A percentile compares a stretch with the other conserved stretches of the same genome.
These are phyloP conservation scores for Stemphylium beticola DNA, from an alignment of 2,329 filamentous ascomycete species.

Conservation along the genomic window DNA sequence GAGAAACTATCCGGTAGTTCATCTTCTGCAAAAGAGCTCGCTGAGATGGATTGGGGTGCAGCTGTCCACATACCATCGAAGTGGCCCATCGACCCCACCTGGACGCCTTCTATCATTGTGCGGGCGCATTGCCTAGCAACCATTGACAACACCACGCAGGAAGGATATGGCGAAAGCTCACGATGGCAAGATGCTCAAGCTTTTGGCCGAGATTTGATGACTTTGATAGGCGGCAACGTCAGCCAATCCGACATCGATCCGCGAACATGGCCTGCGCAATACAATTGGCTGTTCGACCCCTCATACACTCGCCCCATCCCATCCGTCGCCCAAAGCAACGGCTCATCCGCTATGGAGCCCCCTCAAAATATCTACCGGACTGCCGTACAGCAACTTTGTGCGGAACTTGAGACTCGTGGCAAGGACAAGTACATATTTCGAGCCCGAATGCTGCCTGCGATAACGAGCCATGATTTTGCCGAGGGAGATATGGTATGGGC, in stretches of 20 bases:
- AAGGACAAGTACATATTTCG: conserved; percentile 13
- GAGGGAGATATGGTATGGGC: conserved; percentile 19
- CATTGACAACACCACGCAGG: conserved; percentile 7
- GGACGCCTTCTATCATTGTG: conserved; percentile 2
- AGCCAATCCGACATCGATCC: background rate
- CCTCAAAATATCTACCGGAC: background rate
- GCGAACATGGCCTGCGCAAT: conserved; percentile 10
- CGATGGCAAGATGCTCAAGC: conserved; percentile 5
- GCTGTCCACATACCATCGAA: conserved; percentile 6
- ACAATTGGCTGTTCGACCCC: conserved; percentile 13
- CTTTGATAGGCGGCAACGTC: background rate
- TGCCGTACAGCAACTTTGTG: conserved; percentile 9
- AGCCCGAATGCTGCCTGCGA: conserved; percentile 11
- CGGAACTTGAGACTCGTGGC: conserved; percentile 8
- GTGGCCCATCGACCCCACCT: background rate
- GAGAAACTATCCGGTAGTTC: conserved; percentile 7
- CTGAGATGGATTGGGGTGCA: conserved; percentile 4
- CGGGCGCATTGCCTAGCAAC: conserved; percentile 16
- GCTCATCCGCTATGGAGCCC: background rate
- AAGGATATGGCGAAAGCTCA: background rate
- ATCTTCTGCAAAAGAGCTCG: background rate
- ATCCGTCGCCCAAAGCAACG: background rate
- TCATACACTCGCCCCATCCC: background rate
- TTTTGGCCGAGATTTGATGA: conserved; percentile 4
- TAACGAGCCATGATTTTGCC: conserved; percentile 6